Evolutionary conservation across 495 filamentous ascomycete species (phyloP), one percentile per base, ranked within the genome.

Genomic region (Aspergillus sclerotiicarbonarius): DNA sequence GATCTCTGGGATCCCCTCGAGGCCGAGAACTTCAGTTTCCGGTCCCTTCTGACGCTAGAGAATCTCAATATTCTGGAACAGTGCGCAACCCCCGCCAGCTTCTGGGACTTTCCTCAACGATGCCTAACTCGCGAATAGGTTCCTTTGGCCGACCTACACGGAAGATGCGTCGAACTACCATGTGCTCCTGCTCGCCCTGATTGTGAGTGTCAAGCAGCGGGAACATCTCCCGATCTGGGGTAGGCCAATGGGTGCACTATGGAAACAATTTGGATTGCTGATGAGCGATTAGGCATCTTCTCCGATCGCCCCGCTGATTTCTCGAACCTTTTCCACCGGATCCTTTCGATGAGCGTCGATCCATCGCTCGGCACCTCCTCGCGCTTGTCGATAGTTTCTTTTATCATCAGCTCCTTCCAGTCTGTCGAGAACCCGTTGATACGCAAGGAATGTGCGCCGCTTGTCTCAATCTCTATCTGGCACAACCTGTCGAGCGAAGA

Each of bases 391-490:
- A 82, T 98, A 29, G 73, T 98, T 4, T 87, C 86, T 13, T 96
- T 96, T 70, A 82, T 96, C 56, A 92, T 96, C 53, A 84, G 86
- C 62, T 90, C 93, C 53, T 98, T 96, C 70, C 92, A 96, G 72
- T 96, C 92, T 20, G 82, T 98, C 16, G 94, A 99, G 64, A 96
- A 87, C 72, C 81, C 80, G 19, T 80, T 96, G 50, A 89, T 98
- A 30, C 83, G 94, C 48, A 98, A 96, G 67, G 93, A 99, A 76
- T 97, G 93, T 73, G 95, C 92, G 43, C 90, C 94, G 10, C 78
- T 99, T 39, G 93, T 99, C 43, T 92, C 90, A 0, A 96, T 99
- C 62, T 89, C 90, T 1, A 90, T 95, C 63, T 98, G 94, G 94
- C 90, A 96, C 63, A 93, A 96, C 63, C 74, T 99, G 30, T 88